Conservation (phyloP, 768 basidiomycete genomes). For the Podaxis sp. region DNA sequence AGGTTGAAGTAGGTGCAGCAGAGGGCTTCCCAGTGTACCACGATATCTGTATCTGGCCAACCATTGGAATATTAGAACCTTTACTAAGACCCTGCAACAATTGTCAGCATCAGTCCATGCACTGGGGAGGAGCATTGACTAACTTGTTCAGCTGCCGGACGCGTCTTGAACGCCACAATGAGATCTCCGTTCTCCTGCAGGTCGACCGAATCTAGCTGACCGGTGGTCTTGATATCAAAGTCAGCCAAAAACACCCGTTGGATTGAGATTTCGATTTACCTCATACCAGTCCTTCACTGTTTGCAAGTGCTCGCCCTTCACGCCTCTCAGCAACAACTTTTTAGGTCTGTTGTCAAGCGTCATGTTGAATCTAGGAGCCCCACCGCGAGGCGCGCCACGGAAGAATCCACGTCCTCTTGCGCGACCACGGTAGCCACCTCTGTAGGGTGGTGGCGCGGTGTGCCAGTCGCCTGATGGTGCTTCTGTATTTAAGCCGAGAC, state of each 20-base stretch:
- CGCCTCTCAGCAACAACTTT: slow-evolving; percentile 73
- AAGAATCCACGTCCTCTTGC: slow-evolving; percentile 60
- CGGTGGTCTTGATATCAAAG: slow-evolving; percentile 46
- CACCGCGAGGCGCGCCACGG: slow-evolving; percentile 55
- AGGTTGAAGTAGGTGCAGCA: slow-evolving; percentile 15
- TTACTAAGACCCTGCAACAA: slow-evolving; percentile 64
- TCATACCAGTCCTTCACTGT: slow-evolving; percentile 83
- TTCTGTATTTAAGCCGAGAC: slow-evolving; percentile 65
- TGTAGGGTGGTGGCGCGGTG: slow-evolving; percentile 35
- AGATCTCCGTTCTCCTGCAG: slow-evolving; percentile 52
- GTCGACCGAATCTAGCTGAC: slow-evolving; percentile 69
- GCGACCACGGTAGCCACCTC: slow-evolving; percentile 72
- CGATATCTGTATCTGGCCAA: slow-evolving; percentile 63
- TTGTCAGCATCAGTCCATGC: slow-evolving; percentile 13
- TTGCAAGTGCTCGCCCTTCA: slow-evolving; percentile 47
- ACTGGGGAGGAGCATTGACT: slow-evolving; percentile 1
- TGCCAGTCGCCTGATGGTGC: slow-evolving; percentile 35
- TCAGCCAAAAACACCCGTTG: slow-evolving; percentile 8
- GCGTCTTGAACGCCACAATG: slow-evolving; percentile 68
- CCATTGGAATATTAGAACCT: slow-evolving; percentile 61
- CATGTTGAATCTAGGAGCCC: slow-evolving; percentile 70
- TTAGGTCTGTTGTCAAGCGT: slow-evolving; percentile 89
- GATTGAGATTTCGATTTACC: slow-evolving; percentile 34
- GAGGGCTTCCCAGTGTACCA: slow-evolving; percentile 53
- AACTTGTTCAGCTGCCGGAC: slow-evolving; percentile 77